Evolutionary conservation across 2,329 filamentous ascomycete genomes (phyloP).

Genomic region (Botryotinia convoluta): DNA sequence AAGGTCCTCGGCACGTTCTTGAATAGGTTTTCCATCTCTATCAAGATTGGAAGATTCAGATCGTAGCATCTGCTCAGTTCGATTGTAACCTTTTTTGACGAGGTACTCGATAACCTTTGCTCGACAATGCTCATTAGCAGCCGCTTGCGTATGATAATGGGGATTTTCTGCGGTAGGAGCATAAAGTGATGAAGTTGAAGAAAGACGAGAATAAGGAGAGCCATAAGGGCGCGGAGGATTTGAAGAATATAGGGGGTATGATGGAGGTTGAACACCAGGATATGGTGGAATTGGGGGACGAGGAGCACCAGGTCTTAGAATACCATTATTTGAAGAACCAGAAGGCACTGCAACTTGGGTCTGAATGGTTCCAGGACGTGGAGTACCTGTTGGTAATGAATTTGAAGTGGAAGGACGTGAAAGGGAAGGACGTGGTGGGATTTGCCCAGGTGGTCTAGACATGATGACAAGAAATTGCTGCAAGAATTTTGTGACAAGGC

Average conservation of each 20-base stretch:
- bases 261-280: neutral
- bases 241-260: neutral
- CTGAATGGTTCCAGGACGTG: neutral
- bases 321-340: neutral
- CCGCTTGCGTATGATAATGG: neutral
- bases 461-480: neutral
- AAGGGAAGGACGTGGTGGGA: neutral
- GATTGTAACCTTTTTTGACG: constrained; percentile 89
- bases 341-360: neutral
- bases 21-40: constrained; percentile 73
- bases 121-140: neutral
- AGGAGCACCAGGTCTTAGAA: neutral
- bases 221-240: neutral
- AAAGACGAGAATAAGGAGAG: neutral
- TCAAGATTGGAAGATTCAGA: constrained; percentile 85
- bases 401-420: neutral
- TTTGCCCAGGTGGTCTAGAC: neutral
- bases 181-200: neutral
- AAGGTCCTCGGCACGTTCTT: constrained; percentile 61
- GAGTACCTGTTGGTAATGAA: neutral
- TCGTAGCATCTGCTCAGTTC: constrained; percentile 88
- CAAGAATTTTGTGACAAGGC: neutral
- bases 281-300: neutral
- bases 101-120: constrained; percentile 85
- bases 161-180: neutral